Evolutionary conservation across 495 filamentous ascomycete species (phyloP).

Genomic region (Penicillium chermesinum): DNA sequence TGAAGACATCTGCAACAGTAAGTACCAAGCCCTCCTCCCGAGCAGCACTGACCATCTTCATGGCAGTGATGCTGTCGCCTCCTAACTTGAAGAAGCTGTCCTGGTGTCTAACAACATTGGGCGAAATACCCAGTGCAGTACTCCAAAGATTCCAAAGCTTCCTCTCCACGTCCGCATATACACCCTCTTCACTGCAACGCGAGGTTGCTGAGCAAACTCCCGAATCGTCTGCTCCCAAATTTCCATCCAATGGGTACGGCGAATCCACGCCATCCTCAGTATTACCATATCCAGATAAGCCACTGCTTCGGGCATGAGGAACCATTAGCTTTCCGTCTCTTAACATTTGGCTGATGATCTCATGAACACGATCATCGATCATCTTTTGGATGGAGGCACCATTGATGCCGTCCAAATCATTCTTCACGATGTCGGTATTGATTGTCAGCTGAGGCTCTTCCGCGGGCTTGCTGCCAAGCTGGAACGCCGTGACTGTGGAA

Average conservation of each 20-base stretch:
- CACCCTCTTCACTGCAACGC: slow-evolving; percentile 21
- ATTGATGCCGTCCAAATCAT: slow-evolving; percentile 15
- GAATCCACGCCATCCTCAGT: slow-evolving; percentile 16
- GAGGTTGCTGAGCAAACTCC: slow-evolving; percentile 23
- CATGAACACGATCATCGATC: slow-evolving; percentile 39
- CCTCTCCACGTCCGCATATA: slow-evolving; percentile 27
- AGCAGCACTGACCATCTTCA: slow-evolving; percentile 60
- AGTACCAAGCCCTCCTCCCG: slow-evolving; percentile 49
- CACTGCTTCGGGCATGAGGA: slow-evolving; percentile 13
- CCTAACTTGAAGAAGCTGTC: slow-evolving; percentile 48
- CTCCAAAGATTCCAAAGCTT: slow-evolving; percentile 45
- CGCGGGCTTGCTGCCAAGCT: slow-evolving; percentile 7
- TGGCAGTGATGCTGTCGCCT: slow-evolving; percentile 58
- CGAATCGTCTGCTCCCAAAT: slow-evolving; percentile 20
- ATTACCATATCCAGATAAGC: slow-evolving; percentile 13
- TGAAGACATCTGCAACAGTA: slow-evolving; percentile 52
- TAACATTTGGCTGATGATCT: slow-evolving; percentile 36
- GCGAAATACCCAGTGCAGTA: slow-evolving; percentile 36
- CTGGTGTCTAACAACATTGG: slow-evolving; percentile 34
- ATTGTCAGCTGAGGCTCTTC: slow-evolving; percentile 3
- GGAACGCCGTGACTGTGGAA: slow-evolving; percentile 17
- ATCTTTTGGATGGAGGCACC: slow-evolving; percentile 29
- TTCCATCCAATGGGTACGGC: slow-evolving; percentile 15
- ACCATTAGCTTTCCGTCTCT: slow-evolving; percentile 29
- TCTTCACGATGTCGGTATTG: slow-evolving; percentile 13